Conservation (phyloP, 148 eudicot species). For the Heliosperma pusillum region DNA sequence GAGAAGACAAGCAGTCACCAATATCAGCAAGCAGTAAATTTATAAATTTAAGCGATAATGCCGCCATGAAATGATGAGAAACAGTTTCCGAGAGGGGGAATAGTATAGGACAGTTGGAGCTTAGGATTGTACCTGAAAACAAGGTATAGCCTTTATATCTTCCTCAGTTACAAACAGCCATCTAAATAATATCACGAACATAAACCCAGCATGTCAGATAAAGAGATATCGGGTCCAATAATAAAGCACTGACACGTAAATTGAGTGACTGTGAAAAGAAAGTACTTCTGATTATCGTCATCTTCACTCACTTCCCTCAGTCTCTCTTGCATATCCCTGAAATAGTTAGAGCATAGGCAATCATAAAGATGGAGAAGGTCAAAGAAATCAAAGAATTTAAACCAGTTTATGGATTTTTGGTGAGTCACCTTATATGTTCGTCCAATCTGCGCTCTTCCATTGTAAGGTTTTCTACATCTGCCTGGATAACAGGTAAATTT, state of each 20-base stretch:
- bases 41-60: neutral
- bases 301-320: slow-evolving; percentile 83
- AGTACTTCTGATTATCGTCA: slow-evolving; percentile 70
- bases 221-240: neutral
- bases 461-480: slow-evolving; percentile 74
- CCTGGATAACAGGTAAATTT: slow-evolving; percentile 42
- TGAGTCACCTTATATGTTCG: slow-evolving; percentile 68
- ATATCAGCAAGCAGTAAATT: slow-evolving; percentile 27
- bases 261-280: neutral
- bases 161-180: slow-evolving; percentile 98
- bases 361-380: slow-evolving; percentile 4
- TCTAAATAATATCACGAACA: slow-evolving; percentile 32
- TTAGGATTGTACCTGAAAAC: slow-evolving; percentile 70
- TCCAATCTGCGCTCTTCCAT: slow-evolving; percentile 73
- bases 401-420: slow-evolving; percentile 4
- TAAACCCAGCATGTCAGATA: slow-evolving; percentile 14
- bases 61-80: neutral
- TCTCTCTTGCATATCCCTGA: slow-evolving; percentile 91
- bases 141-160: slow-evolving; percentile 78
- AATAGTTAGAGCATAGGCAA: slow-evolving; percentile 29
- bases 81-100: neutral
- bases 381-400: neutral
- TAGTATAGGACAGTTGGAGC: neutral
- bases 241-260: slow-evolving; percentile 1
- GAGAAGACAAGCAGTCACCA: slow-evolving; percentile 18